A percentile compares a stretch with the other conserved stretches of the same genome.
These are phyloP conservation scores for Torulaspora microellipsoides DNA, from an alignment of 805 yeast genomes.

Conservation along the genomic window DNA sequence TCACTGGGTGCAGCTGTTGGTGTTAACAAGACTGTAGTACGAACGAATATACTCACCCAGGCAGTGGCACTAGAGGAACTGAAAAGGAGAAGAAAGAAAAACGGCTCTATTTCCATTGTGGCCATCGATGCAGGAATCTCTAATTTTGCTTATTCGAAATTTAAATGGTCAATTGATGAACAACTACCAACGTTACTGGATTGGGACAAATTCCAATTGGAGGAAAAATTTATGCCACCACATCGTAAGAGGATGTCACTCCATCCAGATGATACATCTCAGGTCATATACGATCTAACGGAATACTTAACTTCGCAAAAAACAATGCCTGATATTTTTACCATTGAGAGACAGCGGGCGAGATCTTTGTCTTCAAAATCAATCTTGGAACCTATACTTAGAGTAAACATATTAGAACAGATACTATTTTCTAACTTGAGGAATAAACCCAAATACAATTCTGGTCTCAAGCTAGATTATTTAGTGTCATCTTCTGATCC, in stretches of 20 bases:
- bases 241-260: conserved; percentile 13
- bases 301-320: conserved; percentile 22
- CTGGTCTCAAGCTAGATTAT: conserved; percentile 2
- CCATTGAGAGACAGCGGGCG: conserved; percentile 55
- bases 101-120: conserved; percentile 22
- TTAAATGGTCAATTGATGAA: conserved; percentile 25
- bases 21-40: conserved; percentile 15
- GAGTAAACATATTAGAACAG: conserved; percentile 50
- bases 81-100: conserved; percentile 4
- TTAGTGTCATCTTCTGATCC: conserved; percentile 28
- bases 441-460: conserved; percentile 4
- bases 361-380: conserved; percentile 44
- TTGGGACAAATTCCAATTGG: conserved; percentile 37
- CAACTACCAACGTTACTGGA: conserved; percentile 27
- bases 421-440: conserved; percentile 20
- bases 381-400: conserved; percentile 48
- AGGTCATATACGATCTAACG: conserved; percentile 24
- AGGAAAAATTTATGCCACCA: conserved; percentile 12
- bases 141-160: conserved; percentile 34
- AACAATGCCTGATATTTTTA: conserved; percentile 37
- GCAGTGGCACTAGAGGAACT: conserved; percentile 12
- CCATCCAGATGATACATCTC: conserved; percentile 25
- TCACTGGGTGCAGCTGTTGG: conserved; percentile 23
- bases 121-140: conserved; percentile 39
- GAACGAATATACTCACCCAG: conserved; percentile 16